Evolutionary conservation across 2,329 filamentous ascomycete species (phyloP).

Genomic region (Xylariaceae sp.): DNA sequence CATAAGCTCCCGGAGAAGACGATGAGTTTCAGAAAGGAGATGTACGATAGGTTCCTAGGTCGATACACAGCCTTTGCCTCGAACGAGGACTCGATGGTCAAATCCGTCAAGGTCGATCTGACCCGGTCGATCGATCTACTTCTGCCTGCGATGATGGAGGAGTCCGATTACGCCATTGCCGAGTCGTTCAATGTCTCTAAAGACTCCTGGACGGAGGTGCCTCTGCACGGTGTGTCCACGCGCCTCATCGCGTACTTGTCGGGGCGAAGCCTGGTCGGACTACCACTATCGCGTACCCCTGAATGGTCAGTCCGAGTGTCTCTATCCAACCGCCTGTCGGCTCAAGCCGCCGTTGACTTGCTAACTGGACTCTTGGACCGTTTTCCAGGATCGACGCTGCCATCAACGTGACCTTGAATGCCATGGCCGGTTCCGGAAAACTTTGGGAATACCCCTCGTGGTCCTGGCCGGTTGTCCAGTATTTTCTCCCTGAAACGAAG

Average conservation of each 20-base stretch:
- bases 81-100: background rate
- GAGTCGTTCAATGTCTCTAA: background rate
- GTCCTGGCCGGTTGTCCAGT: background rate
- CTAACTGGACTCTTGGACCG: no score
- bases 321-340: no score
- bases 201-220: background rate
- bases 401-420: background rate
- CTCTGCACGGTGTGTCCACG: background rate
- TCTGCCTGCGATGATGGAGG: background rate
- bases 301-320: background rate
- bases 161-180: background rate
- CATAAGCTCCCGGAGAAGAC: background rate
- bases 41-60: background rate
- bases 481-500: background rate
- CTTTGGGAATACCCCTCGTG: background rate
- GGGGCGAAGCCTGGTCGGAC: background rate
- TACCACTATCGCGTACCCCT: background rate
- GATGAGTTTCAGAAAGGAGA: background rate
- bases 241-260: background rate
- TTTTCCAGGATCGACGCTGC: background rate
- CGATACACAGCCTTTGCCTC: background rate
- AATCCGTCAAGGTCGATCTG: background rate
- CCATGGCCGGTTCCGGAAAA: background rate
- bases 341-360: no score
- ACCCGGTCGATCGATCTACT: background rate